Evolutionary conservation across 306 rosid genomes (phyloP), one percentile per base, ranked within the genome.

Genomic region (Ammopiptanthus mongolicus): DNA sequence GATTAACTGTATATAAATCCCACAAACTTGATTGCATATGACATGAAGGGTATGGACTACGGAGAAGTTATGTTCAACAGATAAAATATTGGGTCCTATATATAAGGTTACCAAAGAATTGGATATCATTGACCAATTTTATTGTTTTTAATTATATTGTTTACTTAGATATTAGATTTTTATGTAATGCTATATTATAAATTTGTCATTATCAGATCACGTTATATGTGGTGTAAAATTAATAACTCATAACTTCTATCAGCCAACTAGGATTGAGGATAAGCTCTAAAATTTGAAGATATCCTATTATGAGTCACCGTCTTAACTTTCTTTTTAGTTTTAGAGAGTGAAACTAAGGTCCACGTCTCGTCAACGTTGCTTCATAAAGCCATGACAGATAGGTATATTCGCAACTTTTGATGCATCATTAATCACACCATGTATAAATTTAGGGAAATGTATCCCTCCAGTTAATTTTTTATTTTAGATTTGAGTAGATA

Each of bases 251-350:
- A 34, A 77, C 79, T 74, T 78, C 67, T 81, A 75, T 78, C 74
- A 65, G 80, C 57, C 76, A 78, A 57, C 80, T 41, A 70, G 78
- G 87, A 82, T 75, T 77, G 82, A 77, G 79, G 96, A 95, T 95
- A 95, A 95, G 97, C 31, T 68, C 93, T 71, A 82, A 82, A 82
- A 37, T 74, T 87, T 76, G 84, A 77, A 78, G 85, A 75, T 88
- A 88, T 89, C 93, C 87, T 53, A 79, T 82, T 76, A 14, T 62
- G 83, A 85, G 85, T 89, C 90, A 85, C 78, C 81, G 21, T 85
- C 76, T 57, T 39, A 46, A 5, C 31, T 23, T 59, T 51, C 28
- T 31, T 65, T 53, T 59, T 52, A 14, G 33, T 66, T 44, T 73
- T 13, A 22, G 65, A 53, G 66, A 77, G 60, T 57, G 77, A 85